A percentile compares a stretch with the other conserved stretches of the same genome.
Evolutionary conservation across 2,329 filamentous ascomycete species (phyloP).

Genomic region (Blastomyces parvus): DNA sequence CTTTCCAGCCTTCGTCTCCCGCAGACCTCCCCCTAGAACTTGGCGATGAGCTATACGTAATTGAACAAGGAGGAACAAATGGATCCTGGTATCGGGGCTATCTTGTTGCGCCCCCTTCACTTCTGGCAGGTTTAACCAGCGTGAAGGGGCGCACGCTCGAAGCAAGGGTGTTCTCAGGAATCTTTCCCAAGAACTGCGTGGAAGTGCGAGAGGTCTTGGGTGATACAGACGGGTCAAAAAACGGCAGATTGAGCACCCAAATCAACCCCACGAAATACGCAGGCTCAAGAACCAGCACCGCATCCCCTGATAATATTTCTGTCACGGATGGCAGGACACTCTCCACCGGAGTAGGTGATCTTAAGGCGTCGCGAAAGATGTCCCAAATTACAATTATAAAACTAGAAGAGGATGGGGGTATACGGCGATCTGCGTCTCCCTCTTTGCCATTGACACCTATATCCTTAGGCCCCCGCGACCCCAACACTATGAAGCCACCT

Average conservation of each 20-base stretch:
- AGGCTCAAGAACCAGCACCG: constrained; percentile 17
- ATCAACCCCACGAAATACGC: constrained; percentile 24
- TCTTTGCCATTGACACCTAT: constrained; percentile 30
- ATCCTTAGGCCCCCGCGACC: constrained; percentile 45
- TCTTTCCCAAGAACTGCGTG: constrained; percentile 90
- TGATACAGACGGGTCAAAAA: constrained; percentile 46
- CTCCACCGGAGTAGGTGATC: constrained; percentile 21
- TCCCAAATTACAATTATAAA: constrained; percentile 33
- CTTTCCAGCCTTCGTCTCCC: constrained; percentile 75
- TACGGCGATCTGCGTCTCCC: constrained; percentile 24
- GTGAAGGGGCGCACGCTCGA: constrained; percentile 88
- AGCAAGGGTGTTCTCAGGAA: constrained; percentile 94
- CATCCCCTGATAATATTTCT: constrained; percentile 18
- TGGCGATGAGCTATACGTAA: constrained; percentile 96
- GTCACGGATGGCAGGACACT: constrained; percentile 9
- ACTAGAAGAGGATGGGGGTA: constrained; percentile 26
- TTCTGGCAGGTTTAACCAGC: constrained; percentile 83
- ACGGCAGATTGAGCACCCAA: constrained; percentile 24
- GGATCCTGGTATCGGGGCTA: constrained; percentile 93
- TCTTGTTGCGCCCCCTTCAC: constrained; percentile 82
- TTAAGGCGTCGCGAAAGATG: constrained; percentile 30
- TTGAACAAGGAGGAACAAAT: constrained; percentile 79
- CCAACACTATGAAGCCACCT: constrained; percentile 58
- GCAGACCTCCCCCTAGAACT: constrained; percentile 94
- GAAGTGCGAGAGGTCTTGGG: constrained; percentile 88